Evolutionary conservation across 2,329 filamentous ascomycete species (phyloP).

Genomic region (Xenoacremonium recifei): DNA sequence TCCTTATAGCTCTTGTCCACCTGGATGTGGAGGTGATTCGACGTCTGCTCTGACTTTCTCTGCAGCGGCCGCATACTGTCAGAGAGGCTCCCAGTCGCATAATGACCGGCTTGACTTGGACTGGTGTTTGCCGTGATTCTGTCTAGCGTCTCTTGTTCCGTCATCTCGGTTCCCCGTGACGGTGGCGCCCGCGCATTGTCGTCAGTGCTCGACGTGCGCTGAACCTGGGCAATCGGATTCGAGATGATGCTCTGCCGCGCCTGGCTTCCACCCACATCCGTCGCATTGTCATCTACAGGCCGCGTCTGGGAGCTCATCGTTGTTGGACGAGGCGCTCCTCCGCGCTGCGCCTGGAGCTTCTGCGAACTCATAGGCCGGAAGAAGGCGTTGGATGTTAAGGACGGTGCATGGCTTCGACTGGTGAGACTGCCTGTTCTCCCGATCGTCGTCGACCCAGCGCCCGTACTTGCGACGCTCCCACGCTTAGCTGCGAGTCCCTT

Average conservation of each 20-base stretch:
- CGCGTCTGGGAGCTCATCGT: slow-evolving; percentile 37
- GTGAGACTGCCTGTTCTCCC: slow-evolving; percentile 56
- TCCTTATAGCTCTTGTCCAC: slow-evolving; percentile 59
- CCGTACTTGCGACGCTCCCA: slow-evolving; percentile 41
- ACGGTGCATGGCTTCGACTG: slow-evolving; percentile 85
- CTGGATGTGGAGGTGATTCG: slow-evolving; percentile 51
- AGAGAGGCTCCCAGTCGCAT: slow-evolving; percentile 60
- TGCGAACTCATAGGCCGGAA: slow-evolving; percentile 97
- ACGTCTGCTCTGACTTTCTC: slow-evolving; percentile 32
- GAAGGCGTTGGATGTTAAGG: slow-evolving; percentile 85
- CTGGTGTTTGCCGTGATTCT: slow-evolving; percentile 72
- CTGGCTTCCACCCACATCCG: slow-evolving; percentile 42
- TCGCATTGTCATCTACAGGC: slow-evolving; percentile 40
- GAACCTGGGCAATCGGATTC: slow-evolving; percentile 39
- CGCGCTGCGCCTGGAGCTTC: slow-evolving; percentile 85
- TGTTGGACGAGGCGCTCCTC: slow-evolving; percentile 48
- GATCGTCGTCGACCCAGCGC: slow-evolving; percentile 50
- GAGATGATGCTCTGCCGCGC: slow-evolving; percentile 58
- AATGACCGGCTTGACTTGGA: slow-evolving; percentile 61
- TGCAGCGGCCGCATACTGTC: slow-evolving; percentile 81
- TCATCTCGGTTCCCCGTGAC: slow-evolving; percentile 79
- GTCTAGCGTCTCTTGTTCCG: slow-evolving; percentile 70
- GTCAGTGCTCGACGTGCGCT: slow-evolving; percentile 34
- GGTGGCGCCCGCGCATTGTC: slow-evolving; percentile 58
- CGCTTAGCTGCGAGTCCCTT: slow-evolving; percentile 49